These are phyloP conservation scores for Stevia rebaudiana DNA, from an alignment of 140 eudicot genomes.

Conservation along the genomic window DNA sequence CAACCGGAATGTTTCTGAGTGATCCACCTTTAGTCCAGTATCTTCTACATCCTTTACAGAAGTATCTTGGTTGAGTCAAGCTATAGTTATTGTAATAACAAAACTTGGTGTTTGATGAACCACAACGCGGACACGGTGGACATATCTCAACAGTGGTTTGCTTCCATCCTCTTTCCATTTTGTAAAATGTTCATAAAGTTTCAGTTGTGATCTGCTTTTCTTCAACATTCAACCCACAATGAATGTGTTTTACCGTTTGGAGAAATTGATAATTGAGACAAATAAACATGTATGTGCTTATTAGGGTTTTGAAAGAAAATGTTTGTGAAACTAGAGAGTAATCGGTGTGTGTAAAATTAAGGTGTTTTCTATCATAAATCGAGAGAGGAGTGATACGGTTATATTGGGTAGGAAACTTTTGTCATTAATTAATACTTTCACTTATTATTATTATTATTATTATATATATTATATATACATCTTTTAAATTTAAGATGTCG, in stretches of 20 bases:
- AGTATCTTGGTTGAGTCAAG: constrained; percentile 67
- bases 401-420: constrained; percentile 20
- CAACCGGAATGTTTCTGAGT: constrained; percentile 62
- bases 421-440: too few relatives aligned
- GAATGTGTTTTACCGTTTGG: constrained; percentile 12
- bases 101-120: constrained; percentile 68
- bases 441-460: too few relatives aligned
- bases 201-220: background rate
- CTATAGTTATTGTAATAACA: constrained; percentile 75
- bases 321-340: constrained; percentile 22
- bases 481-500: background rate
- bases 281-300: constrained; percentile 6
- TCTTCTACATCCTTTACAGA: constrained; percentile 73
- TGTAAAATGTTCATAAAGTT: constrained; percentile 24
- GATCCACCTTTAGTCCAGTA: constrained; percentile 91
- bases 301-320: background rate
- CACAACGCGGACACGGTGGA: constrained; percentile 75
- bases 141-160: constrained; percentile 49
- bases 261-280: background rate
- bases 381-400: constrained; percentile 23
- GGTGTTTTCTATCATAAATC: constrained; percentile 19
- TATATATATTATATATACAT: too few relatives aligned
- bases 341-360: constrained; percentile 30
- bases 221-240: constrained; percentile 20
- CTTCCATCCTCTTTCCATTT: constrained; percentile 69